phyloP scores from a whole-genome alignment of 2,329 filamentous ascomycete genomes.

The Nemania diffusa region DNA sequence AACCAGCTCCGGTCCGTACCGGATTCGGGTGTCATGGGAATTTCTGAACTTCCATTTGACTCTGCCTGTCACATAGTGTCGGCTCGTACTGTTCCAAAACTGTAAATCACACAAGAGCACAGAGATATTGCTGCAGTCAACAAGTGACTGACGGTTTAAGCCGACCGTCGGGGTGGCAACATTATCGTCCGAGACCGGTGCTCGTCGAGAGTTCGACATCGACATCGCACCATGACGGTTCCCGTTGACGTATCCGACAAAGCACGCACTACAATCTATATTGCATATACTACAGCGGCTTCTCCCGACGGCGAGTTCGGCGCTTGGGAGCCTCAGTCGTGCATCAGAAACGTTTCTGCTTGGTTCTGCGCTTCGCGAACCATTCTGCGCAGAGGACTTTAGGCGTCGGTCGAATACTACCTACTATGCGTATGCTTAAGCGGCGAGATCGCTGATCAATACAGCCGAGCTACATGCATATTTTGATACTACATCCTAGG shows the following conservation, averaged over 20 bases:
- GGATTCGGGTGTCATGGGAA: constrained; percentile 10
- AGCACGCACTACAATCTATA: not conserved
- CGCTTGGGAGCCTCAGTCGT: not conserved
- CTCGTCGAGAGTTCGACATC: constrained; percentile 17
- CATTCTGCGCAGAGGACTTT: not conserved
- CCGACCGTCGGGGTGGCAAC: constrained; percentile 33
- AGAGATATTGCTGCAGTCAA: constrained; percentile 4
- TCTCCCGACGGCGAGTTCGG: constrained; percentile 28
- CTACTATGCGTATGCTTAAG: not conserved
- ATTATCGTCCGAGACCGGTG: constrained; percentile 34
- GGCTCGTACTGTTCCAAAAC: not conserved
- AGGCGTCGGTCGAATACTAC: constrained; percentile 17
- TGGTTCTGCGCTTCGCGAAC: constrained; percentile 16
- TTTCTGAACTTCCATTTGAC: constrained; percentile 12
- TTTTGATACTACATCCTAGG: constrained; percentile 1
- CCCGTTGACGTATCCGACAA: not conserved
- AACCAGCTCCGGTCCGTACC: constrained; percentile 25
- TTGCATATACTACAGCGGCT: constrained; percentile 13
- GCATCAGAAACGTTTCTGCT: not conserved
- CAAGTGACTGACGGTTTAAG: constrained; percentile 9
- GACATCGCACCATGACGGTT: constrained; percentile 27
- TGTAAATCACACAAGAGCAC: not conserved
- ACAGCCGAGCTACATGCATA: constrained; percentile 13
- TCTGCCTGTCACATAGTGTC: not conserved
- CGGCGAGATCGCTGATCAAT: constrained; percentile 13